Base-by-base conservation (phyloP, 2,329 filamentous ascomycete species). In the Aspergillus brasiliensis region DNA sequence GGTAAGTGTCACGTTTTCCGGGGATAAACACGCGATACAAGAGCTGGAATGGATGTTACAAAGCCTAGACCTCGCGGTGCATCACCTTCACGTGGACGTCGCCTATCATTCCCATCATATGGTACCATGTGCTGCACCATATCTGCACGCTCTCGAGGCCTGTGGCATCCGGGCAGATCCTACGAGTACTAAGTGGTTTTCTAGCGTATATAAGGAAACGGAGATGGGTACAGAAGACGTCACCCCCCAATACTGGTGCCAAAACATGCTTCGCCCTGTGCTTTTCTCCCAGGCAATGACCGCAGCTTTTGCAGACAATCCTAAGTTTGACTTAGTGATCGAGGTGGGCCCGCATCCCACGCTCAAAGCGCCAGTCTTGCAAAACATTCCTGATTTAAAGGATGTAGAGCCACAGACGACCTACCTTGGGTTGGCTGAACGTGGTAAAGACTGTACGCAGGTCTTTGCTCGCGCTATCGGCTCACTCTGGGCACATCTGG, bases 41-140 rank as follows among this genome's bases (percentile, higher is more conserved):
- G 52, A 55, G 8, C 19, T 55, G 6, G 52, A 46, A 31, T 55
- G 52, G 52, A 55, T 55, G 25, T 23, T 55, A 17, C 17, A 31
- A 44, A 55, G 52, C 5, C 62, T 73, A 0, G 69, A 76, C 51
- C 67, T 66, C 0, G 64, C 72, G 8, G 60, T 69, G 5, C 69
- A 77, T 1, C 59, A 69, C 21, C 73, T 83, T 1, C 70, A 74
- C 44, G 78, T 82, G 7, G 75, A 79, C 31, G 74, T 68, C 10
- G 80, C 81, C 0, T 82, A 81, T 51, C 80, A 82, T 55, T 79
- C 78, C 0, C 72, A 74, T 28, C 78, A 81, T 49, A 80, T 81
- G 78, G 8, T 71, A 21, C 56, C 67, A 3, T 75, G 73, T 42
- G 69, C 71, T 5, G 64, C 57, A 15, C 62, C 68, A 2, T 78